These are phyloP conservation scores for Trichoderma sp. DNA, from an alignment of 2,329 filamentous ascomycete genomes.

Conservation along the genomic window DNA sequence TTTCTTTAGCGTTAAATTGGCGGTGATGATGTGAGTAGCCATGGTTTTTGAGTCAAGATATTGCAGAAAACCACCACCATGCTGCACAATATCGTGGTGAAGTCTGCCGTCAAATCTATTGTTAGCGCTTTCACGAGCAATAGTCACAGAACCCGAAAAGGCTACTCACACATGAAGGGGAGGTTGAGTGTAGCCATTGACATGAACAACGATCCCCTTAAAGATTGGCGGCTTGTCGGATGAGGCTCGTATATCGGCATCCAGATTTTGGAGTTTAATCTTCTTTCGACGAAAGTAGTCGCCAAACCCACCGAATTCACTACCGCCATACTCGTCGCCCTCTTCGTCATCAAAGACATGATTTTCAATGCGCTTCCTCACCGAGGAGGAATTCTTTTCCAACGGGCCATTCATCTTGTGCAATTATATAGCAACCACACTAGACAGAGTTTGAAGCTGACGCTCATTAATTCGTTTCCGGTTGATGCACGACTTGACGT, in stretches of 20 bases:
- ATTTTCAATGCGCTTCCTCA: constrained; percentile 62
- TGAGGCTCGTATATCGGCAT: constrained; percentile 74
- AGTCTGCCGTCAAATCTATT: constrained; percentile 48
- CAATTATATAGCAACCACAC: neutral
- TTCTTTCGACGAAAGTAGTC: constrained; percentile 97
- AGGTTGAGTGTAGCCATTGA: constrained; percentile 95
- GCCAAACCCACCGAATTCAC: constrained; percentile 81
- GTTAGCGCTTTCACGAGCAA: constrained; percentile 26
- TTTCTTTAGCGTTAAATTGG: constrained; percentile 88
- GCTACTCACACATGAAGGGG: constrained; percentile 70
- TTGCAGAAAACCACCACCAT: constrained; percentile 94
- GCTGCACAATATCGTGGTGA: constrained; percentile 81
- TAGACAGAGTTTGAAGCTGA: constrained; percentile 24
- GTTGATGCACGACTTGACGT: constrained; percentile 1
- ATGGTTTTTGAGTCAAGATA: constrained; percentile 94
- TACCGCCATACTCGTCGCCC: constrained; percentile 88
- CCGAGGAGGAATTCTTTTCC: constrained; percentile 63
- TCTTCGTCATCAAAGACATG: constrained; percentile 78
- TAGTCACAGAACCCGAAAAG: neutral
- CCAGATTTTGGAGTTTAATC: constrained; percentile 93
- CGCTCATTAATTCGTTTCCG: neutral
- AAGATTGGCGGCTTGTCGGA: constrained; percentile 80
- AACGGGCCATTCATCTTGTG: constrained; percentile 58
- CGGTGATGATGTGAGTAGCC: constrained; percentile 94
- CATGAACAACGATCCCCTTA: constrained; percentile 84